Percentiles rank a stretch among this genome's conserved stretches.
Evolutionary conservation across 257 asterid species (phyloP).

Genomic region (Solanum pennellii): DNA sequence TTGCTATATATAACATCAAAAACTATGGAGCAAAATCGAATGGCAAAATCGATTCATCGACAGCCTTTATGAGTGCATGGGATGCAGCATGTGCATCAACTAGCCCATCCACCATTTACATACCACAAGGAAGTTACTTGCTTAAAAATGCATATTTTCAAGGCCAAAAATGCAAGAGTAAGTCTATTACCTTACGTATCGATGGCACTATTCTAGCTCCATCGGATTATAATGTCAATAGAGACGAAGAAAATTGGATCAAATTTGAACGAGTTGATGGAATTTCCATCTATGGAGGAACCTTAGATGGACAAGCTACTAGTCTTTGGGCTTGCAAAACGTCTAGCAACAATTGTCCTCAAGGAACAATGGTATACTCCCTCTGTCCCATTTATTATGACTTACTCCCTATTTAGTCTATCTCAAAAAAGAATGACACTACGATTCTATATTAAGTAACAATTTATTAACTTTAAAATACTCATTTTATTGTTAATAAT

Average conservation of each 20-base stretch:
- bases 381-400: too few species aligned
- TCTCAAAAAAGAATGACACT: too few species aligned
- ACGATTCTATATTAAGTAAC: too few species aligned
- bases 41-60: not conserved
- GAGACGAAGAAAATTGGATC: constrained; percentile 28
- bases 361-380: not conserved
- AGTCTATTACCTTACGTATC: constrained; percentile 20
- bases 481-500: too few species aligned
- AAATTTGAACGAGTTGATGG: constrained; percentile 34
- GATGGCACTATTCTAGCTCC: constrained; percentile 57
- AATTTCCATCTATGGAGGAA: constrained; percentile 47
- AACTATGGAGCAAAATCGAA: constrained; percentile 10
- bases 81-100: constrained; percentile 14
- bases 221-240: constrained; percentile 28
- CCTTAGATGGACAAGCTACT: constrained; percentile 2
- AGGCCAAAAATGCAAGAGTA: constrained; percentile 27
- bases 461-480: too few species aligned
- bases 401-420: too few species aligned
- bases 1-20: constrained; percentile 4
- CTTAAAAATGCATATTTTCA: constrained; percentile 5
- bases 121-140: constrained; percentile 10
- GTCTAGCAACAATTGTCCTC: not conserved
- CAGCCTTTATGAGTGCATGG: constrained; percentile 17
- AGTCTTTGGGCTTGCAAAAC: not conserved
- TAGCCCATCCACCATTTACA: constrained; percentile 5